Evolutionary conservation across 345 rosid species (phyloP), one percentile per base, ranked within the genome.

Genomic region (Euclidium syriacum): DNA sequence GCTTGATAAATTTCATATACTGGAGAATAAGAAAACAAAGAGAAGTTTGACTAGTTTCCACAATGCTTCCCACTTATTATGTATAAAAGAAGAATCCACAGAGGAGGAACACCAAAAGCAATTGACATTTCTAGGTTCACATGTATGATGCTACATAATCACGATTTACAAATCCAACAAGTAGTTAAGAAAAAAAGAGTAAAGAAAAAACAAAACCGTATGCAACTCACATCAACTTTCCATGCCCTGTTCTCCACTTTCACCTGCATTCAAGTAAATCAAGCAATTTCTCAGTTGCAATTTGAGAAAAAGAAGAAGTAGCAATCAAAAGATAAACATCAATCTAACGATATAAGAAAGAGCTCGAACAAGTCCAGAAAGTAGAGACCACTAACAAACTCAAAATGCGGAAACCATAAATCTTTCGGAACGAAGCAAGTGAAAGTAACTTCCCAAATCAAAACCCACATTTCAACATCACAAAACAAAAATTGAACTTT

Each of bases 221-320:
- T 2, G 51, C 26, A 57, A 65, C 97, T 83, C 68, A 90, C 97
- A 75, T 94, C 83, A 42, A 94, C 68, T 74, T 90, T 94, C 99
- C 99, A 87, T 6, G 79, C 58, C 78, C 78, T 81, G 57, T 83
- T 94, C 75, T 94, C 97, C 80, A 94, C 91, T 82, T 90, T 90
- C 80, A 87, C 96, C 99, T 94, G 92, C 83, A 80, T 52, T 6
- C 52, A 78, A 70, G 54, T 42, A 46, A 16, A 38, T 17, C 36
- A 74, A 44, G 0, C 4, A 62, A 11, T 29, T 25, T 20, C 15
- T 55, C 54, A 43, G 41, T 36, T 15, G 0, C 27, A 18, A 27
- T 12, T 27, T 29, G 27, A 8, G 6, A 43, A 42, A n/a, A 12
- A 17, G 23, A 33, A 12, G 27, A 14, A 12, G 47, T 30, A 26